These are phyloP conservation scores for Suillus hirtellus DNA, from an alignment of 768 basidiomycete genomes.

Conservation along the genomic window DNA sequence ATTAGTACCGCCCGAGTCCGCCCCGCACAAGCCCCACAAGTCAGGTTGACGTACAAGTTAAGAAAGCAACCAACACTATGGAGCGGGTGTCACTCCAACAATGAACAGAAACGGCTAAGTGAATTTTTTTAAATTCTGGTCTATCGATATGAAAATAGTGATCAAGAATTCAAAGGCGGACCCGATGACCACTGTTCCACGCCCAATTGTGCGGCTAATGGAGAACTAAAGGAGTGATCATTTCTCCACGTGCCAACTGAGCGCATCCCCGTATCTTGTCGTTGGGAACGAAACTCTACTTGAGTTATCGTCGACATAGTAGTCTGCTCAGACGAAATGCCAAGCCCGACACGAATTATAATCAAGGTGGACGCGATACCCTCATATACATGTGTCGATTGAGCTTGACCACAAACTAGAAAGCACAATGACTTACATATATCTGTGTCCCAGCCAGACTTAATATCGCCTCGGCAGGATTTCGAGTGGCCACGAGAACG, in stretches of 20 bases:
- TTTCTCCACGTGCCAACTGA: background rate
- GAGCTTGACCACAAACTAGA: background rate
- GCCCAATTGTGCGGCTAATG: too few relatives aligned
- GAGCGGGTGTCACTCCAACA: too few relatives aligned
- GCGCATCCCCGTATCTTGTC: background rate
- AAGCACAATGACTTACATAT: conserved; percentile 24
- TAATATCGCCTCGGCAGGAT: conserved; percentile 31
- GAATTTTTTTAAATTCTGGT: too few relatives aligned
- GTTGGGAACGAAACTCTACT: conserved; percentile 4
- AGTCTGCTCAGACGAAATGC: conserved; percentile 13
- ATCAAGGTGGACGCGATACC: conserved; percentile 22
- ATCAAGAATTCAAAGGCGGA: background rate
- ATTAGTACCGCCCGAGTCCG: too few relatives aligned
- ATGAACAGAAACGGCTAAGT: too few relatives aligned
- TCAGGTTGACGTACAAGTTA: too few relatives aligned
- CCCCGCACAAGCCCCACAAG: too few relatives aligned
- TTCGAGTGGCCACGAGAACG: conserved; percentile 28
- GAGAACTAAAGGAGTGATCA: background rate
- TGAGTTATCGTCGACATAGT: background rate
- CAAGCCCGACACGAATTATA: conserved; percentile 22
- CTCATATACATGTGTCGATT: background rate
- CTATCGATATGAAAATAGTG: too few relatives aligned
- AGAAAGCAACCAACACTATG: too few relatives aligned
- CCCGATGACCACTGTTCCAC: background rate
- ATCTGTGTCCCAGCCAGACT: conserved; percentile 29